Percentiles rank a stretch among this genome's conserved stretches.
These are phyloP conservation scores for Beauveria rudraprayagi DNA, from an alignment of 2,329 filamentous ascomycete species.

Conservation along the genomic window DNA sequence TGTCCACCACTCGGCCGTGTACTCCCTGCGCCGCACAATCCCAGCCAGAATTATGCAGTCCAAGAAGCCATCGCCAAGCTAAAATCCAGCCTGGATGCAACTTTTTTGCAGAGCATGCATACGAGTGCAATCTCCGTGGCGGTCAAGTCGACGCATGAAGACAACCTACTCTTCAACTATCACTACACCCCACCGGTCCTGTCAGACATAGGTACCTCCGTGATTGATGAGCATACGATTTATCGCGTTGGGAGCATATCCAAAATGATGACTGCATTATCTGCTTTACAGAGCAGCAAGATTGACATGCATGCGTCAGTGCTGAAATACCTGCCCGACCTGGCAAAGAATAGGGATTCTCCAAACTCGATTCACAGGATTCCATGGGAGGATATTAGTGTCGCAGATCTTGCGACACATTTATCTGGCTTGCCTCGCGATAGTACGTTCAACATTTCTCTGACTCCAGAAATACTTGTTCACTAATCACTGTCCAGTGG, in stretches of 20 bases:
- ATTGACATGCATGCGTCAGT: slow-evolving; percentile 34
- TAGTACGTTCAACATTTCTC: slow-evolving; percentile 15
- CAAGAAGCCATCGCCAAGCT: slow-evolving; percentile 20
- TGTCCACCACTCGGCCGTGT: slow-evolving; percentile 37
- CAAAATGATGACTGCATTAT: slow-evolving; percentile 27
- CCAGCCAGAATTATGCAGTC: slow-evolving; percentile 24
- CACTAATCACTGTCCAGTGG: slow-evolving; percentile 18
- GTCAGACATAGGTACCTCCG: slow-evolving; percentile 17
- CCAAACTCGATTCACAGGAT: slow-evolving; percentile 25
- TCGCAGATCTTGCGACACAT: slow-evolving; percentile 36
- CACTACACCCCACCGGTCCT: slow-evolving; percentile 30
- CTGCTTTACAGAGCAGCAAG: slow-evolving; percentile 21
- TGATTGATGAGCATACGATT: slow-evolving; percentile 25
- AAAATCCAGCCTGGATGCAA: slow-evolving; percentile 18
- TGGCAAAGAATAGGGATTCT: slow-evolving; percentile 18
- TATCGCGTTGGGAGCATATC: slow-evolving; percentile 28
- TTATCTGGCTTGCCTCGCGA: slow-evolving; percentile 34
- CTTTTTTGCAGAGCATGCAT: slow-evolving; percentile 21
- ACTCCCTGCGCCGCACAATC: slow-evolving; percentile 28
- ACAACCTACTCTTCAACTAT: slow-evolving; percentile 28
- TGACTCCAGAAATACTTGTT: neutral
- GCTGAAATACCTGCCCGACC: slow-evolving; percentile 35
- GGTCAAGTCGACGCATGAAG: slow-evolving; percentile 35
- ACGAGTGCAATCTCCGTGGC: slow-evolving; percentile 30
- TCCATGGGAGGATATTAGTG: slow-evolving; percentile 40